Evolutionary conservation across 805 yeast species (phyloP), one percentile per base, ranked within the genome.

Genomic region (Cyberlindnera suaveolens): DNA sequence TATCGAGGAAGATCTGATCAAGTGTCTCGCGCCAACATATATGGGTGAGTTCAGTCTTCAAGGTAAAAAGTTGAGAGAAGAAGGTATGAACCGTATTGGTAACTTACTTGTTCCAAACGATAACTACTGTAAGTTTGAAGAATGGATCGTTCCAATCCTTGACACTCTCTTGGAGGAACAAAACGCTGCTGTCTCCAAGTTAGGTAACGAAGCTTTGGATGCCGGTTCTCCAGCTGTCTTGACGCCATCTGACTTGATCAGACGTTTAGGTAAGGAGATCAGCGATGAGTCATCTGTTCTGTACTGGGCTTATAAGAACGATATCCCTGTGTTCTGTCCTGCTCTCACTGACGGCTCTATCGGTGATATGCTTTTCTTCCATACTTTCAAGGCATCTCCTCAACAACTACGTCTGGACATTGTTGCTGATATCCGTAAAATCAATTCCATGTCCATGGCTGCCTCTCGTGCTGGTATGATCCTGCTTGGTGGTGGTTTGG

Each of bases 321-420:
- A 89, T 58, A 93, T 93, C 48, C 99, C 99, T 15, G 78, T 93
- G 33, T 93, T 93, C 67, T 93, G 98, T 65, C 99, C 99, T 17
- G 93, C 98, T 3, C 71, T 93, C 45, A 93, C 99, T 5, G 99
- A 93, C 67, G 99, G 99, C 17, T 88, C 96, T 37, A 85, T 93
- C 57, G 99, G 99, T 52, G 99, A 93, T 62, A 93, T 93, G 99
- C 76, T 93, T 47, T 93, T 93, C 63, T 93, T 93, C 85, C 98
- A 93, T 66, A 91, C 99, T 15, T 93, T 89, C 76, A 89, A 88
- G 65, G 77, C 96, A 1, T 83, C 95, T 36, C 97, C 97, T 37
- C 80, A 80, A 54, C 95, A 89, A 59, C 68, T 95, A 46, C 78
- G 95, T 64, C 70, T 93, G 36, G 99, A 93, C 65, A 82, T 93